A percentile compares a stretch with the other conserved stretches of the same genome.
These are phyloP conservation scores for Margaritispora aquatica DNA, from an alignment of 495 filamentous ascomycete species.

Conservation along the genomic window DNA sequence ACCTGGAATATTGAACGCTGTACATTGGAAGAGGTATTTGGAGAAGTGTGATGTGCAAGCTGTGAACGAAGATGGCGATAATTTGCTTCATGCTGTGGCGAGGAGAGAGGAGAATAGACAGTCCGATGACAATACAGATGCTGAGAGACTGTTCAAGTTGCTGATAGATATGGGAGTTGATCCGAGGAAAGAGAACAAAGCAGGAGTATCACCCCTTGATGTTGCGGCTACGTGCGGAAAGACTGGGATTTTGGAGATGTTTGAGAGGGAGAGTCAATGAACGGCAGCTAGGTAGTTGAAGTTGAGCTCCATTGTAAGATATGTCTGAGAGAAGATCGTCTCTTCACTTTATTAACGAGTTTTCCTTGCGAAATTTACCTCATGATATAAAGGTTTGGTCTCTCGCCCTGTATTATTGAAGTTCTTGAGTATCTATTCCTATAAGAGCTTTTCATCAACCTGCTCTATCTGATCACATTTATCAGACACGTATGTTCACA, in stretches of 20 bases:
- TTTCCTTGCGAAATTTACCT: no score
- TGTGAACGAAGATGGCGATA: constrained; percentile 24
- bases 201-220: constrained; percentile 29
- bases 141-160: constrained; percentile 16
- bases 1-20: not conserved
- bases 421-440: no score
- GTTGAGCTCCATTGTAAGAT: no score
- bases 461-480: no score
- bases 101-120: constrained; percentile 6
- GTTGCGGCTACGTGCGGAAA: constrained; percentile 31
- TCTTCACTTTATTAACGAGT: no score
- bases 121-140: constrained; percentile 7
- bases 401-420: no score
- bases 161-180: constrained; percentile 28
- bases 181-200: constrained; percentile 29
- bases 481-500: no score
- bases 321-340: no score
- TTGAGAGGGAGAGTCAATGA: constrained; percentile 12
- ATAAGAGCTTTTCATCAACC: no score
- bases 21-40: constrained; percentile 7
- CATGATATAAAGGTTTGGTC: no score
- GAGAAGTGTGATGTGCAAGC: constrained; percentile 22
- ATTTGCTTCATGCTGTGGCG: constrained; percentile 29
- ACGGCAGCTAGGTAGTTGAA: not conserved
- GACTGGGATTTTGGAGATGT: constrained; percentile 29